Conservation (phyloP, 2,329 filamentous ascomycete species). For the Neofusicoccum kwambonambiense region DNA sequence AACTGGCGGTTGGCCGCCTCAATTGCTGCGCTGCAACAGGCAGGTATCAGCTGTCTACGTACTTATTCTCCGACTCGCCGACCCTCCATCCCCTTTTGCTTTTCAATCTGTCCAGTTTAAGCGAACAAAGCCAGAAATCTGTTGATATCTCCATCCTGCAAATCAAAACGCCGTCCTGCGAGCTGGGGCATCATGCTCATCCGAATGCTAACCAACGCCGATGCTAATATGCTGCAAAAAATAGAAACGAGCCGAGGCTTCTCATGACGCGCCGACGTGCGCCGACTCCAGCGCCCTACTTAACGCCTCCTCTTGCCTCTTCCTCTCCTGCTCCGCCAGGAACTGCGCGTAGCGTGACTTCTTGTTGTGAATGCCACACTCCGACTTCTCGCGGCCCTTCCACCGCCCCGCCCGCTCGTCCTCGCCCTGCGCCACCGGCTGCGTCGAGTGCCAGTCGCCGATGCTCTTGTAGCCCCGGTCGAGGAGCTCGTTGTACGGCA, state of each 20-base stretch:
- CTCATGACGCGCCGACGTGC: conserved; percentile 11
- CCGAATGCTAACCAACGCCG: conserved; percentile 27
- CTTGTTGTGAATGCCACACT: conserved; percentile 99
- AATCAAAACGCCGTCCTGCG: conserved; percentile 14
- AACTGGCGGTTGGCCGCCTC: conserved; percentile 9
- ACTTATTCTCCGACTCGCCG: not conserved
- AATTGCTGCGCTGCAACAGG: not conserved
- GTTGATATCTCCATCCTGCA: conserved; percentile 14
- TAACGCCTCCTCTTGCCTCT: conserved; percentile 42
- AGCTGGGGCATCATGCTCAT: conserved; percentile 15
- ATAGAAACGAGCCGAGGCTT: not conserved
- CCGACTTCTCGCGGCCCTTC: conserved; percentile 94
- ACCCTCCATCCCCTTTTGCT: not conserved
- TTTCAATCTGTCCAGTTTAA: not conserved
- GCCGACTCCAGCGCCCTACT: conserved; percentile 18
- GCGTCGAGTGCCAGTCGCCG: conserved; percentile 97
- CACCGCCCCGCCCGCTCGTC: conserved; percentile 95
- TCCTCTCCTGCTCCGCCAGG: conserved; percentile 69
- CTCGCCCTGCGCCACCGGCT: conserved; percentile 82
- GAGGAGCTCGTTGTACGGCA: conserved; percentile 90
- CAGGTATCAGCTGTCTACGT: not conserved
- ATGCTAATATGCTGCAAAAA: conserved; percentile 28
- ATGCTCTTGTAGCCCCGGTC: conserved; percentile 97
- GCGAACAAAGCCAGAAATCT: not conserved
- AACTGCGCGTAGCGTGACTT: conserved; percentile 89